Evolutionary conservation across 2,329 filamentous ascomycete species (phyloP).

Genomic region (Lasiodiplodia gonubiensis): DNA sequence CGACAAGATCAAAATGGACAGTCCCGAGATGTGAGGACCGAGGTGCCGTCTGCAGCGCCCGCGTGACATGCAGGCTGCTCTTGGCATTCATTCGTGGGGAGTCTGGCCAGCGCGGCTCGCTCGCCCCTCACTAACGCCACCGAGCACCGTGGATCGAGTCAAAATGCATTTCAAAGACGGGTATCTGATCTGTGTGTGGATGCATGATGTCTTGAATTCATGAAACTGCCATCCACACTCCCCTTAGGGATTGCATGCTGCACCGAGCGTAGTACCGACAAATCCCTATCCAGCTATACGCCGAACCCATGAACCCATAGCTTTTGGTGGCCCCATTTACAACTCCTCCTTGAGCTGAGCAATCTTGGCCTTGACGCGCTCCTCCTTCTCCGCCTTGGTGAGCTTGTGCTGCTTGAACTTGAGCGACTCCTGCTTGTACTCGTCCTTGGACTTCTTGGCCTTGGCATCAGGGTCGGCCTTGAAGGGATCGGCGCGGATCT

Average conservation of each 20-base stretch:
- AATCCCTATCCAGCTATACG: constrained; percentile 27
- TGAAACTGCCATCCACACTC: constrained; percentile 28
- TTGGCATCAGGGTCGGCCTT: constrained; percentile 81
- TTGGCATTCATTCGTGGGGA: constrained; percentile 3
- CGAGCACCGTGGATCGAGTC: constrained; percentile 4
- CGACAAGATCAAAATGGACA: constrained; percentile 5
- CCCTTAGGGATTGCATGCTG: constrained; percentile 25
- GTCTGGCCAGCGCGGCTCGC: constrained; percentile 15
- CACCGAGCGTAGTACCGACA: constrained; percentile 25
- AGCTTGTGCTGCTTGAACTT: constrained; percentile 84
- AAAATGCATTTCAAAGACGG: constrained; percentile 29
- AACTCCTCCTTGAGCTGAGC: constrained; percentile 67
- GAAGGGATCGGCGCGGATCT: constrained; percentile 97
- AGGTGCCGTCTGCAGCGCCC: constrained; percentile 10
- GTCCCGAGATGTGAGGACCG: neutral
- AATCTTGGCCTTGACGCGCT: constrained; percentile 90
- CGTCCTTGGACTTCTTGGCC: constrained; percentile 94
- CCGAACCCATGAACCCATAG: constrained; percentile 21
- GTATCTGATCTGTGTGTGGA: constrained; percentile 28
- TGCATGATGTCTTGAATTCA: constrained; percentile 28
- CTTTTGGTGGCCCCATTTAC: constrained; percentile 24
- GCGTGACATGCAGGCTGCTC: neutral
- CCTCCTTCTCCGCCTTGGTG: constrained; percentile 80
- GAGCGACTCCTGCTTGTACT: constrained; percentile 94
- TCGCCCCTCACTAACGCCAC: constrained; percentile 20